Conservation (phyloP, 2,329 filamentous ascomycete species). For the Aureobasidium sp. region DNA sequence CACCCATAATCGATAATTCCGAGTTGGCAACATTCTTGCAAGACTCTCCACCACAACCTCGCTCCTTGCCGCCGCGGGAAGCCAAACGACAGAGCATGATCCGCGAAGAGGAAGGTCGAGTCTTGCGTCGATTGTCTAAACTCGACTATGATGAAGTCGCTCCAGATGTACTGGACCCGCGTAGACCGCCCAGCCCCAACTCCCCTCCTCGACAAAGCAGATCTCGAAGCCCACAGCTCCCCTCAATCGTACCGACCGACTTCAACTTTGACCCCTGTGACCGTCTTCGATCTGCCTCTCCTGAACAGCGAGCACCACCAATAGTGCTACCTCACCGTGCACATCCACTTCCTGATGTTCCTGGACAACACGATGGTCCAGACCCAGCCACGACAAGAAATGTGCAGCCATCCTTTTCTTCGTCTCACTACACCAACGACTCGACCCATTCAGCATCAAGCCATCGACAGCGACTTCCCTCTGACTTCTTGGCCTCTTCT, state of each 20-base stretch:
- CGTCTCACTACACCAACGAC: not conserved
- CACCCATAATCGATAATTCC: not conserved
- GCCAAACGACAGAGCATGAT: not conserved
- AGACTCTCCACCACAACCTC: conserved; percentile 5
- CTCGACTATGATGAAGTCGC: not conserved
- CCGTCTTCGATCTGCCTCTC: not conserved
- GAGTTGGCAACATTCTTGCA: not conserved
- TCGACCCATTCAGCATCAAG: not conserved
- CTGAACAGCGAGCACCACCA: not conserved
- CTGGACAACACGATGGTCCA: not conserved
- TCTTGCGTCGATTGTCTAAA: conserved; percentile 2
- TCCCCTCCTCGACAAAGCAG: not conserved
- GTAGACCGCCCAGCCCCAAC: not conserved
- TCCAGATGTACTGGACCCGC: not conserved
- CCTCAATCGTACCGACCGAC: not conserved
- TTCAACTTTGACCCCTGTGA: not conserved
- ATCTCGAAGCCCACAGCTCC: conserved; percentile 6
- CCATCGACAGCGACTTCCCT: not conserved
- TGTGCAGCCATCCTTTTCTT: not conserved
- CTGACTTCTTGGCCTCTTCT: not conserved
- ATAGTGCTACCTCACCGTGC: not conserved
- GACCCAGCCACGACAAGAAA: not conserved
- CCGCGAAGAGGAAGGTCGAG: conserved; percentile 6
- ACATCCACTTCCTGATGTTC: conserved; percentile 1
- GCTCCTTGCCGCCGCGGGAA: not conserved